These are phyloP conservation scores for Carex scoparia DNA, from an alignment of 176 grass and related monocot genomes.

Conservation along the genomic window DNA sequence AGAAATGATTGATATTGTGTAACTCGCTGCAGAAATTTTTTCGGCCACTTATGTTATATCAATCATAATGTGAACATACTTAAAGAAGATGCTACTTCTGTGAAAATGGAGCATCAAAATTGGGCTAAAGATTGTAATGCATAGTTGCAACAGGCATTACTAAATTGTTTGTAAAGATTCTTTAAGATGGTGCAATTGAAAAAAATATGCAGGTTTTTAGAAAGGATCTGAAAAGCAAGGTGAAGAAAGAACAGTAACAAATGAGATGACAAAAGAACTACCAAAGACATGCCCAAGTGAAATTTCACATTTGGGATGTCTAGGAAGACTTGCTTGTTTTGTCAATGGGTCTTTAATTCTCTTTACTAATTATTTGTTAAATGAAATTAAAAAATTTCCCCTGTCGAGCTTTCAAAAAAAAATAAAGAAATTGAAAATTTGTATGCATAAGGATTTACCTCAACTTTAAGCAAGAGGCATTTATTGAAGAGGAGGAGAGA, in stretches of 20 bases:
- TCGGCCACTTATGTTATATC: slow-evolving; percentile 14
- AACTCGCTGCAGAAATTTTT: slow-evolving; percentile 47
- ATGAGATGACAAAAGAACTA: neutral
- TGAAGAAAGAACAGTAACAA: neutral
- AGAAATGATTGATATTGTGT: slow-evolving; percentile 52
- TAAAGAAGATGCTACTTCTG: neutral
- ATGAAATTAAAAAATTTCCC: neutral
- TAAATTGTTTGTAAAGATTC: neutral
- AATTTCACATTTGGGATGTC: neutral
- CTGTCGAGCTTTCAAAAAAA: neutral
- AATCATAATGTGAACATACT: neutral
- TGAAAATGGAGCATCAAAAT: neutral
- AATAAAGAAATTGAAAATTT: neutral
- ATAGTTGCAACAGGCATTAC: neutral
- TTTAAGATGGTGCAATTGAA: neutral
- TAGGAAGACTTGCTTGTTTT: neutral
- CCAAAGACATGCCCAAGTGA: neutral
- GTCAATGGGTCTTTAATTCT: neutral
- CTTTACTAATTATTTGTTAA: neutral
- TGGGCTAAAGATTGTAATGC: neutral
- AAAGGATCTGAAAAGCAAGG: neutral
- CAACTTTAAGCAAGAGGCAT: slow-evolving; percentile 71
- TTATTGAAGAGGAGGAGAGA: slow-evolving; percentile 84
- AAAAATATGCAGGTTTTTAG: neutral
- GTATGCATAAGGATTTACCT: slow-evolving; percentile 32